Evolutionary conservation across 495 filamentous ascomycete genomes (phyloP).

Genomic region (Penicillium manginii): DNA sequence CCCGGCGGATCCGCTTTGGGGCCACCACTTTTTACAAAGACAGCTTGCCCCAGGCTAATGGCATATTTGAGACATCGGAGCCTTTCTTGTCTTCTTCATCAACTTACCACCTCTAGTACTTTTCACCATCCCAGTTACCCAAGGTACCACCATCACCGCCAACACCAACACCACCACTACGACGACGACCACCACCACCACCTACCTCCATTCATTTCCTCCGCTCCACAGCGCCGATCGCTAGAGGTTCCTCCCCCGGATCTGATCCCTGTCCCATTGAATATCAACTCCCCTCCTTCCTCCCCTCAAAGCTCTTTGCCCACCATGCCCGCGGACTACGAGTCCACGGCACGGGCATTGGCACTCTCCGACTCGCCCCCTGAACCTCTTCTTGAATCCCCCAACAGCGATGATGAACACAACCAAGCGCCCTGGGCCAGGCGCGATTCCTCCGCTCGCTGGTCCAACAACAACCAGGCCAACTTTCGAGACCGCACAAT

Average conservation of each 20-base stretch:
- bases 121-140: neutral
- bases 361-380: conserved; percentile 61
- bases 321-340: conserved; percentile 61
- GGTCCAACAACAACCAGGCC: conserved; percentile 24
- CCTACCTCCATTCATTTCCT: neutral
- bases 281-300: neutral
- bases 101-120: too few relatives aligned
- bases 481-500: conserved; percentile 51
- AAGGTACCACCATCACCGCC: neutral
- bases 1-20: too few relatives aligned
- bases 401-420: conserved; percentile 38
- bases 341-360: conserved; percentile 66
- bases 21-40: too few relatives aligned
- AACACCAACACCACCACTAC: too few relatives aligned
- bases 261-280: conserved; percentile 7
- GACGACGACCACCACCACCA: neutral
- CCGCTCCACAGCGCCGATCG: conserved; percentile 19
- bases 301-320: conserved; percentile 9
- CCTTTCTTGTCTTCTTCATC: too few relatives aligned
- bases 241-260: conserved; percentile 6
- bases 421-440: conserved; percentile 46
- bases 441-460: conserved; percentile 37
- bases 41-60: too few relatives aligned
- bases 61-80: too few relatives aligned
- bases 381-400: conserved; percentile 36